A percentile compares a stretch with the other conserved stretches of the same genome.
Evolutionary conservation across 2,329 filamentous ascomycete genomes (phyloP).

Genomic region (Phialophora expanda): DNA sequence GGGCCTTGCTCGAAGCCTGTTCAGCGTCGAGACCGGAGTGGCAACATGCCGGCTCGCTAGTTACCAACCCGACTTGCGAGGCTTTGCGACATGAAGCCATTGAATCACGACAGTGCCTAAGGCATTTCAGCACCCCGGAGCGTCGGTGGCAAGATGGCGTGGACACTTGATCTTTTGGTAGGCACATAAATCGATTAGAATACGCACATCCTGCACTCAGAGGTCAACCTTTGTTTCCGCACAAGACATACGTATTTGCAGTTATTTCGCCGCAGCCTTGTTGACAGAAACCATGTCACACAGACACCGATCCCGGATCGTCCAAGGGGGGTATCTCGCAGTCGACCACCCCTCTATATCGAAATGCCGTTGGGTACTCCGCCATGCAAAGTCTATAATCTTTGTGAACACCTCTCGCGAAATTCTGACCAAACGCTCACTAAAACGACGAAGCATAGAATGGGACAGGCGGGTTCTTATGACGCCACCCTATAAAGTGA

Average conservation of each 20-base stretch:
- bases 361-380: neutral
- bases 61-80: neutral
- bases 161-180: neutral
- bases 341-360: neutral
- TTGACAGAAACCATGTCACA: neutral
- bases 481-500: conserved; percentile 34
- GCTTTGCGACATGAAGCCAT: neutral
- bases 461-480: neutral
- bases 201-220: neutral
- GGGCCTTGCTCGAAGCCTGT: neutral
- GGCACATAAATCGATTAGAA: neutral
- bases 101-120: neutral
- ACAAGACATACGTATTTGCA: neutral
- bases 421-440: neutral
- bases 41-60: conserved; percentile 1
- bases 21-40: neutral
- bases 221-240: neutral
- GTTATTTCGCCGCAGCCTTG: neutral
- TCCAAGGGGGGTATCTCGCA: neutral
- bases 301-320: neutral
- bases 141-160: neutral
- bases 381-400: conserved; percentile 9
- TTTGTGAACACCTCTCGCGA: neutral
- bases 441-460: neutral
- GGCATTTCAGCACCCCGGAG: neutral